A percentile compares a stretch with the other conserved stretches of the same genome.
Evolutionary conservation across 306 rosid species (phyloP).

Genomic region (Luffa aegyptiaca): DNA sequence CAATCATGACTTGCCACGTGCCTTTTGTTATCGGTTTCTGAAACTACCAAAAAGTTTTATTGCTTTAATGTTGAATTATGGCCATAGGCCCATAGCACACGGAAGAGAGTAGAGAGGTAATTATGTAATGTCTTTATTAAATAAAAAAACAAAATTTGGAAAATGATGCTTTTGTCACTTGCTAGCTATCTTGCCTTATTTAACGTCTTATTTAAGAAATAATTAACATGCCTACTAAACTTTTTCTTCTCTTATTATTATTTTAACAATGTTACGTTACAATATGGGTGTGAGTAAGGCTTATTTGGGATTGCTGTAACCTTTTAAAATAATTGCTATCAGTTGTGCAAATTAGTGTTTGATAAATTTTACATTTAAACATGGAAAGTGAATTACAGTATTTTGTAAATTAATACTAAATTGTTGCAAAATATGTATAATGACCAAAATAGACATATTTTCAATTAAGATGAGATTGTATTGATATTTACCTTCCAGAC

Average conservation of each 20-base stretch:
- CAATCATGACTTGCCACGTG: neutral
- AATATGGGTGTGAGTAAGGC: no score
- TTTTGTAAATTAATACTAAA: no score
- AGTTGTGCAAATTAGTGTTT: no score
- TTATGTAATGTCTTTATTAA: neutral
- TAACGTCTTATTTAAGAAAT: neutral
- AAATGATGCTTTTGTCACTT: neutral
- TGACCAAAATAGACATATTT: no score
- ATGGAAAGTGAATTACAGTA: no score
- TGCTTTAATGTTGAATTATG: neutral
- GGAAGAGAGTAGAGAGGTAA: neutral
- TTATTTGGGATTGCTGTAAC: no score
- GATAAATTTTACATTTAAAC: no score
- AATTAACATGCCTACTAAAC: neutral
- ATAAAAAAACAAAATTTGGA: neutral
- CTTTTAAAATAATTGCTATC: no score
- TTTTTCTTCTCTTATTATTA: neutral
- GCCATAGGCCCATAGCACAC: neutral
- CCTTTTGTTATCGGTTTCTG: neutral
- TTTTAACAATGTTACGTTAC: neutral
- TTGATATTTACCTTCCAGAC: no score
- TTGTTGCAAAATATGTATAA: no score
- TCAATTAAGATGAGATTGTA: no score
- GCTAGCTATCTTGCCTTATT: neutral
- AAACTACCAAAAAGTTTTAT: neutral